Percentiles rank a stretch among this genome's conserved stretches.
Conservation (phyloP, 805 yeast species). For the Debaryomyces maramus region DNA sequence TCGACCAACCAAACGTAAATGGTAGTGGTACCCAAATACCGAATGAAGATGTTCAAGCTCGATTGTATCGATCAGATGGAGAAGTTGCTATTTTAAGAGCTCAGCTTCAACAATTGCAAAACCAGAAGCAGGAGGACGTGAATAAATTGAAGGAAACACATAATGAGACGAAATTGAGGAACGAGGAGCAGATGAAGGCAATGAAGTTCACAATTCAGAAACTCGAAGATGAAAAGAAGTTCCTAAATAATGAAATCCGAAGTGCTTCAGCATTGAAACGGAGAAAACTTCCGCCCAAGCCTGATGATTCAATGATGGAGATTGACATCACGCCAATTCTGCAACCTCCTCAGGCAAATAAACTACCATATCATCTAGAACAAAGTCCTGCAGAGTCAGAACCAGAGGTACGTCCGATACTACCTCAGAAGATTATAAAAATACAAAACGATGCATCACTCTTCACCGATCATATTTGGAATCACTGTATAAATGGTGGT, state of each 20-base stretch:
- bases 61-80: conserved; percentile 62
- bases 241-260: conserved; percentile 38
- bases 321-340: neutral
- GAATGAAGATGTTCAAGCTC: conserved; percentile 20
- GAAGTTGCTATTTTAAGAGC: conserved; percentile 78
- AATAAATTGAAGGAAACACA: conserved; percentile 19
- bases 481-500: conserved; percentile 37
- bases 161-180: conserved; percentile 14
- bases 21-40: neutral
- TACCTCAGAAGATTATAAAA: conserved; percentile 19
- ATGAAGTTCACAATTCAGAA: conserved; percentile 34
- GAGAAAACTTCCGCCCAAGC: conserved; percentile 9
- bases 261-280: conserved; percentile 23
- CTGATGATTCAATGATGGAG: neutral
- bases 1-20: conserved; percentile 3
- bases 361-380: neutral
- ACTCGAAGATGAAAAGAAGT: conserved; percentile 45
- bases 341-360: neutral
- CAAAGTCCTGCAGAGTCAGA: neutral
- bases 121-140: conserved; percentile 40
- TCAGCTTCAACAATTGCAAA: conserved; percentile 51
- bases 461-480: conserved; percentile 37
- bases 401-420: neutral
- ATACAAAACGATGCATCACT: conserved; percentile 33
- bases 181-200: conserved; percentile 32